Evolutionary conservation across 306 rosid species (phyloP), one percentile per base, ranked within the genome.

Genomic region (Neltuma alba): DNA sequence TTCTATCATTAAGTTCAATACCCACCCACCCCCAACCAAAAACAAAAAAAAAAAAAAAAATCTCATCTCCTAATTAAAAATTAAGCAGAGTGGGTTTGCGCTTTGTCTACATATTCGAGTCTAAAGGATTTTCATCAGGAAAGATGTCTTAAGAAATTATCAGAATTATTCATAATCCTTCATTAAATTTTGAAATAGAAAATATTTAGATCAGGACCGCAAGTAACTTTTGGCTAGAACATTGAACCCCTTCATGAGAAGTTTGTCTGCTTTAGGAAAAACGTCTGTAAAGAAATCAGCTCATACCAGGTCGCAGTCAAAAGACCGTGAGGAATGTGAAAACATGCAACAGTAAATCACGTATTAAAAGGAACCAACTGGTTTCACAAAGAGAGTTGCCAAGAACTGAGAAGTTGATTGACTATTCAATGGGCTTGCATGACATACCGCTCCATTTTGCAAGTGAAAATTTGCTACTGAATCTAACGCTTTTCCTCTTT

Each of bases 401-500:
- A 61, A 76, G 41, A 80, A 79, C 76, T 74, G 25, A 75, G 31
- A 41, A 73, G 42, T 58, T 74, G 48, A 68, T 76, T 60, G 64
- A 27, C 36, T 18, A 50, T 50, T 40, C 63, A 37, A 54, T 70
- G 58, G 7, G 70, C 73, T 76, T 54, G 30, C 15, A 65, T 57
- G 67, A 84, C 97, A 31, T 89, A 94, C 99, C 72, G 97, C 99
- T 84, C 99, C 99, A 83, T 94, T 94, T 86, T 92, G 99, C 86
- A 94, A 86, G 89, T 94, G 99, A 84, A 94, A 94, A 85, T 94
- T 94, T 66, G 97, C 97, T 37, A 94, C 97, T 36, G 97, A 92
- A 78, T 94, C 99, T 80, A 94, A 92, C 77, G 97, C 97, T 87
- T 88, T 94, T 65, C 99, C 99, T 87, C 99, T 92, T 83, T 92